Evolutionary conservation across 345 rosid species (phyloP), one percentile per base, ranked within the genome.

Genomic region (Camelina hispida): DNA sequence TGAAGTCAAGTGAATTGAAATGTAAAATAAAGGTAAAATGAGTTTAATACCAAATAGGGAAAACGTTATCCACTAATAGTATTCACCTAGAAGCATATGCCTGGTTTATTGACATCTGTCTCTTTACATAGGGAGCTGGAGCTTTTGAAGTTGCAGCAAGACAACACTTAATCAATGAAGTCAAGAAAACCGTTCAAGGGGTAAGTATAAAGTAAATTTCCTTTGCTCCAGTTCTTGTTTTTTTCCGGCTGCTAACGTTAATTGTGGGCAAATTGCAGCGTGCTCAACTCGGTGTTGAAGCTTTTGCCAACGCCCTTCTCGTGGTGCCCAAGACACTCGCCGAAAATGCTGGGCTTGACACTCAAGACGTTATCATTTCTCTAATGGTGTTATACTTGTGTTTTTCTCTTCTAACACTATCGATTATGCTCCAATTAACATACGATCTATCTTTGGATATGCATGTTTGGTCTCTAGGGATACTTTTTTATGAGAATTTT

Each of bases 61-160:
- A 42, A 63, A 52, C 2, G 47, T 18, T 32, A 7, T 73, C 48
- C 38, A 46, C 48, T 54, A 15, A 20, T 18, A 55, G n/a, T n/a
- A 20, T 62, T 43, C 22, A 60, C n/a, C 18, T 53, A 42, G 17
- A 56, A 37, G 55, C 37, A 23, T 67, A 48, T 28, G 34, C 52
- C 59, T 75, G 16, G 55, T 57, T 18, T 54, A 46, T 69, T 10
- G 34, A 48, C 34, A 17, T 73, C 59, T 66, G 61, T 46, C 47
- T 28, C 23, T 69, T 58, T 55, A 17, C 38, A 11, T 79, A 90
- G 99, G 99, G 99, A 61, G 99, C 99, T 4, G 98, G 96, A 77
- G 97, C 99, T 59, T 95, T 95, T 83, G 99, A 95, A 85, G 86
- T 93, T 74, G 97, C 98, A 51, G 97, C 98, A 18, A 90, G 98